These are phyloP conservation scores for Neospora caninum DNA, from an alignment of 169 alveolate species.

Conservation along the genomic window DNA sequence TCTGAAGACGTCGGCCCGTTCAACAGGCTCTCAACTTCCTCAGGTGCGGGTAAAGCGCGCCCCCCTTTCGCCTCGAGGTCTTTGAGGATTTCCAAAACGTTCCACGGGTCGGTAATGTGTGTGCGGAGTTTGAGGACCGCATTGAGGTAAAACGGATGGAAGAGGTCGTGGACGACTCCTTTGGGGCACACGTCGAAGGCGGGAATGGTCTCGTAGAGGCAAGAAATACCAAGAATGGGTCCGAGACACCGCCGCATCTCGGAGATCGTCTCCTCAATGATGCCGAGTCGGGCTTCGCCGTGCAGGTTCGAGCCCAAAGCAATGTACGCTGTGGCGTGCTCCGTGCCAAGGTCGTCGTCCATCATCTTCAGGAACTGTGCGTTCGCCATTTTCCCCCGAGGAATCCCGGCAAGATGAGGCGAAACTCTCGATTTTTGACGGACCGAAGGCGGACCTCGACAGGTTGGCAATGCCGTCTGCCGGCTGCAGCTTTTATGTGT, in stretches of 20 bases:
- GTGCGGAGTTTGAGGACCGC: conserved; percentile 46
- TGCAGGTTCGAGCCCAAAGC: conserved; percentile 63
- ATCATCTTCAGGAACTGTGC: background rate
- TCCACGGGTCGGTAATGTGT: conserved; percentile 15
- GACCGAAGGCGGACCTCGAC: too few relatives aligned
- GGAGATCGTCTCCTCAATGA: conserved; percentile 52
- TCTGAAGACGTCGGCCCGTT: background rate
- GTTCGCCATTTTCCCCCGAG: background rate
- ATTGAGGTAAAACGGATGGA: conserved; percentile 49
- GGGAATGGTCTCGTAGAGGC: conserved; percentile 58
- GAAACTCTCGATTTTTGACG: too few relatives aligned
- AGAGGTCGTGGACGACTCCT: conserved; percentile 30
- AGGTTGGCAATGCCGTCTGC: too few relatives aligned
- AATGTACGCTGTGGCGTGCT: conserved; percentile 47
- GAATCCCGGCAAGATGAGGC: too few relatives aligned
- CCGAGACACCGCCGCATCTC: conserved; percentile 26
- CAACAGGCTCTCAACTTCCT: background rate
- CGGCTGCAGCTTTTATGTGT: too few relatives aligned
- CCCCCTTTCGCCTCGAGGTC: conserved; percentile 47
- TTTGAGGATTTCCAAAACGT: conserved; percentile 16
- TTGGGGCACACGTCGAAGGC: conserved; percentile 16
- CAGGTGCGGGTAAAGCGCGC: conserved; percentile 20
- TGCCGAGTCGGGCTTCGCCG: conserved; percentile 19
- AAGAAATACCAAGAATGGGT: conserved; percentile 32
- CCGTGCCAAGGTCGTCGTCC: background rate